Conservation (phyloP, 192 early-diverging fungal genomes). For the Radiomyces spectabilis region DNA sequence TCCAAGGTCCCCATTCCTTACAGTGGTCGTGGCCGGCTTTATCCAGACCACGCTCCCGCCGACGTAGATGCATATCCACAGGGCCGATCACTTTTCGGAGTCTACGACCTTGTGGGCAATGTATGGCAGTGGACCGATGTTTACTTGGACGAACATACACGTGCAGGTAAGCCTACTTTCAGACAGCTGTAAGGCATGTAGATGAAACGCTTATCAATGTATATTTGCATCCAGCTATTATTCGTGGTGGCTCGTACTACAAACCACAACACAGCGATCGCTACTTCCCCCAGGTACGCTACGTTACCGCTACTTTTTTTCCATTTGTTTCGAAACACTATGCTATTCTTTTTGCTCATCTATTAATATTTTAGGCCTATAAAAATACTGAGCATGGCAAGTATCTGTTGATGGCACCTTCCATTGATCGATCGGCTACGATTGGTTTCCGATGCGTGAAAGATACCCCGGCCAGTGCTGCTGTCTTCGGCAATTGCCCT, state of each 20-base stretch:
- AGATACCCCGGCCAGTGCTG: constrained; percentile 14
- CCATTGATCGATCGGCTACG: constrained; percentile 9
- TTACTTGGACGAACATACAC: constrained; percentile 6
- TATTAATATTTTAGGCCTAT: no score
- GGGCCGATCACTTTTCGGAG: constrained; percentile 13
- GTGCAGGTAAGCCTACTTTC: constrained; percentile 3
- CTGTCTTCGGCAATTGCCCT: constrained; percentile 11
- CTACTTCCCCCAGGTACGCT: constrained; percentile 19
- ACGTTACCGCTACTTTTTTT: no score
- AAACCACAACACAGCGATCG: neutral
- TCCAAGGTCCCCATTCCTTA: constrained; percentile 1
- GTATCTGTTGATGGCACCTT: constrained; percentile 12
- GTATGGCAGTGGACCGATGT: constrained; percentile 20
- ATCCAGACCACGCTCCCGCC: constrained; percentile 12
- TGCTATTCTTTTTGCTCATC: no score
- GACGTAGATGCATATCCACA: constrained; percentile 8
- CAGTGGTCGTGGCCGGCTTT: constrained; percentile 13
- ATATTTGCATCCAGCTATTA: neutral
- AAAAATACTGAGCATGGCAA: constrained; percentile 11
- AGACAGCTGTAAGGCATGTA: no score
- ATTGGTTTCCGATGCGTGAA: constrained; percentile 19
- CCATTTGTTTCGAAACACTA: no score
- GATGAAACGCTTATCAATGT: no score
- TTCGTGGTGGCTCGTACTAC: constrained; percentile 17
- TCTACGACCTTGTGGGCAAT: constrained; percentile 18